phyloP scores from a whole-genome alignment of 768 basidiomycete species.

The Lanmaoa pseudosensibilis region DNA sequence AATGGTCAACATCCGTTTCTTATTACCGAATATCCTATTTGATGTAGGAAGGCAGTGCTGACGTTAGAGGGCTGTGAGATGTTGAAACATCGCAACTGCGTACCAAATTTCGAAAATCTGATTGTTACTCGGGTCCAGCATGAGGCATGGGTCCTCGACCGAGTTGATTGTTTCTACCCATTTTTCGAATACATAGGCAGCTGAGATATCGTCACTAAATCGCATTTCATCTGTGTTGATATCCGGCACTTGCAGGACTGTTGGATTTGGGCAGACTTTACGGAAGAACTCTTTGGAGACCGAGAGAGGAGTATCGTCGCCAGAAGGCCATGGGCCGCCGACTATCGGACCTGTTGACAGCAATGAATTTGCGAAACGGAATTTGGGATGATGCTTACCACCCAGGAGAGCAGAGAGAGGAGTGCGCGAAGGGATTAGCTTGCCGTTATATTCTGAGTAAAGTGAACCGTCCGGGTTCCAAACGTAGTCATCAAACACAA shows the following conservation, averaged over 20 bases:
- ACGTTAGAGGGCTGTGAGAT: background rate
- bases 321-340: conserved; percentile 38
- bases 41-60: background rate
- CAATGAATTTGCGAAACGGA: background rate
- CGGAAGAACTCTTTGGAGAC: conserved; percentile 40
- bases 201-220: conserved; percentile 28
- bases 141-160: conserved; percentile 42
- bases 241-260: conserved; percentile 30
- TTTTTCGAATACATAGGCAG: conserved; percentile 33
- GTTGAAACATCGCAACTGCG: conserved; percentile 3
- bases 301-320: conserved; percentile 34
- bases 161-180: conserved; percentile 39
- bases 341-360: conserved; percentile 40
- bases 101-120: conserved; percentile 41
- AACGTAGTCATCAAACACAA: conserved; percentile 45
- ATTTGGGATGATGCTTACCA: conserved; percentile 26
- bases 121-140: conserved; percentile 26
- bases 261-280: conserved; percentile 41
- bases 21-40: conserved; percentile 36
- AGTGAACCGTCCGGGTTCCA: conserved; percentile 38
- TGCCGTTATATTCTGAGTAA: conserved; percentile 39
- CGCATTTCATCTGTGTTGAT: conserved; percentile 32
- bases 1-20: conserved; percentile 33
- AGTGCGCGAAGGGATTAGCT: conserved; percentile 39
- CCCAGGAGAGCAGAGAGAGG: conserved; percentile 42